Conservation (phyloP, 257 asterid species). For the Jacaranda mimosifolia region DNA sequence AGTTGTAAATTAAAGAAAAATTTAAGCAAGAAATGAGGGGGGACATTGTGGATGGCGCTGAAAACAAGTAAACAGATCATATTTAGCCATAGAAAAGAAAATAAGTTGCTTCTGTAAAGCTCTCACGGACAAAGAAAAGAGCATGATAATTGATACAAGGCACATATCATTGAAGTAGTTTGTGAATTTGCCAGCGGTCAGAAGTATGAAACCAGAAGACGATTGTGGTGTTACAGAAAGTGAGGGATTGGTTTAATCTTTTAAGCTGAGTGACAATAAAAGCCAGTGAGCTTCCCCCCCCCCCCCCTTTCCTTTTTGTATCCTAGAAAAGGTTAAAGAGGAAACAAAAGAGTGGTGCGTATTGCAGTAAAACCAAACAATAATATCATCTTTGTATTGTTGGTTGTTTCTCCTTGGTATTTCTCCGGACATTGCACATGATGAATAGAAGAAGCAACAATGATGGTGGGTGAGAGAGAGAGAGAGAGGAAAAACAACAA, state of each 20-base stretch:
- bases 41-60: neutral
- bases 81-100: neutral
- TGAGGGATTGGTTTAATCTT: neutral
- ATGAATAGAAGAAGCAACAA: neutral
- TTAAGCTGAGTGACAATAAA: neutral
- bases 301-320: too few species aligned
- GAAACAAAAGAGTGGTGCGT: neutral
- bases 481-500: neutral
- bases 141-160: neutral
- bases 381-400: neutral
- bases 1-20: neutral
- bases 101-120: slow-evolving; percentile 1
- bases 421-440: slow-evolving; percentile 22
- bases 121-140: neutral
- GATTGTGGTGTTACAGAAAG: neutral
- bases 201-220: neutral
- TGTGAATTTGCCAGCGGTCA: neutral
- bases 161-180: neutral
- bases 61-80: neutral
- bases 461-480: neutral
- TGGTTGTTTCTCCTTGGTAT: neutral
- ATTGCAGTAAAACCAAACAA: neutral
- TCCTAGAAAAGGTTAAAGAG: neutral
- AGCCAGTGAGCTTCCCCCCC: too few species aligned
- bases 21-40: neutral